Base-by-base conservation (phyloP, 192 early-diverging fungal genomes). In the Kickxella alabastrina region DNA sequence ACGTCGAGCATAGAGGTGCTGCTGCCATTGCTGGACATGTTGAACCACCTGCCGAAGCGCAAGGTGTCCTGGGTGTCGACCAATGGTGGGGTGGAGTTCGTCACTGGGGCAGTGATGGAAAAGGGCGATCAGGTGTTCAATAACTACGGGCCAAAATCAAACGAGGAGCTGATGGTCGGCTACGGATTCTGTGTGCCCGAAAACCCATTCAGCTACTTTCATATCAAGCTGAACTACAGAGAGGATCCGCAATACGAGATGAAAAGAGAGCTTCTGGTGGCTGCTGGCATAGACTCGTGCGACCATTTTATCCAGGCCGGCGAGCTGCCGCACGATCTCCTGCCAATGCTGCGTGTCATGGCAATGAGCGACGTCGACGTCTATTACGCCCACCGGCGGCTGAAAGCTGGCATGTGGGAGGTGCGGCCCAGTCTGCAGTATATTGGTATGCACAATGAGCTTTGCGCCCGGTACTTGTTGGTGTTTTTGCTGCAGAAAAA, bases 81-180 rank as follows among this genome's bases (percentile, higher is more conserved):
- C 13, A 56, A 65, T 18, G 55, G 51, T 7, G 56, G 62, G 4
- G 50, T 84, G 5, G 59, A 66, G 19, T 79, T 84, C 54, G 63
- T 76, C 3, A 62, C 78, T 7, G 54, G 67, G 1, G 39, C 62
- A 12, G 31, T 24, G 24, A 29, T 76, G 7, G 26, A 32, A n/a
- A 35, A 51, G 1, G 83, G 82, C 4, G 44, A 75, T 22, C 71
- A 87, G 45, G 49, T 84, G 39, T 75, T 68, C 39, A 85, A 86
- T 63, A 86, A 85, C 43, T 87, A 87, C 59, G 86, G 86, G 9
- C 75, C 83, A 27, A 87, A 87, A 68, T 81, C 83, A 5, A 87
- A 87, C 52, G 84, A 87, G 78, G 86, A 86, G 63, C 66, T 80
- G 71, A 74, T 87, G 43, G 25, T 82, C 23, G 83, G 85, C 2